phyloP scores from a whole-genome alignment of 768 basidiomycete species.

The Psilocybe tampanensis region DNA sequence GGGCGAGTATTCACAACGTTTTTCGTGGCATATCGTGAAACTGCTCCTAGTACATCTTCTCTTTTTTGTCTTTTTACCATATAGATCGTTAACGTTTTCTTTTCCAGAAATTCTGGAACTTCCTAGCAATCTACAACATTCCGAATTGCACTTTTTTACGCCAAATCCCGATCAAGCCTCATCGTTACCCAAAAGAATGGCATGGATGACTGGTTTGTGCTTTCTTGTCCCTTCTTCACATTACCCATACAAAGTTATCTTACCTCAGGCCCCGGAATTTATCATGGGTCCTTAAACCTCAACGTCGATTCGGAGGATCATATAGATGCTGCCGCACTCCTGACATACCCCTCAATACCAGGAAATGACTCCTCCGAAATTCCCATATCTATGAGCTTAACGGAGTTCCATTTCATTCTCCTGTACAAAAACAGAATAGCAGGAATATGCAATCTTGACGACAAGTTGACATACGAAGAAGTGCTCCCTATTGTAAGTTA shows the following conservation, averaged over 20 bases:
- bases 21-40: slow-evolving; percentile 75
- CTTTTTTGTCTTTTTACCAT: slow-evolving; percentile 7
- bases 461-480: slow-evolving; percentile 85
- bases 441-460: slow-evolving; percentile 79
- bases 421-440: slow-evolving; percentile 79
- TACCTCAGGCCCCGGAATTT: slow-evolving; percentile 77
- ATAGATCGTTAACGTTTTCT: slow-evolving; percentile 15
- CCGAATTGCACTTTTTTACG: slow-evolving; percentile 82
- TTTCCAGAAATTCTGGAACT: slow-evolving; percentile 85
- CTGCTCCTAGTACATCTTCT: slow-evolving; percentile 66
- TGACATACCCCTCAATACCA: slow-evolving; percentile 66
- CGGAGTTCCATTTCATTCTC: slow-evolving; percentile 91
- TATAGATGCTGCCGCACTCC: slow-evolving; percentile 75
- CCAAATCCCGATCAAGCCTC: slow-evolving; percentile 69
- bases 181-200: slow-evolving; percentile 73
- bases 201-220: slow-evolving; percentile 87
- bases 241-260: not conserved
- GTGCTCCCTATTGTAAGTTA: slow-evolving; percentile 70
- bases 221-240: not conserved
- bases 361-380: slow-evolving; percentile 37
- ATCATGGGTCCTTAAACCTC: slow-evolving; percentile 79
- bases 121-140: slow-evolving; percentile 74
- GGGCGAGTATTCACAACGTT: slow-evolving; percentile 74
- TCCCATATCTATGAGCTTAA: slow-evolving; percentile 80
- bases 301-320: slow-evolving; percentile 70